These are phyloP conservation scores for Pestalotiopsis fici DNA, from an alignment of 2,329 filamentous ascomycete species.

Conservation along the genomic window DNA sequence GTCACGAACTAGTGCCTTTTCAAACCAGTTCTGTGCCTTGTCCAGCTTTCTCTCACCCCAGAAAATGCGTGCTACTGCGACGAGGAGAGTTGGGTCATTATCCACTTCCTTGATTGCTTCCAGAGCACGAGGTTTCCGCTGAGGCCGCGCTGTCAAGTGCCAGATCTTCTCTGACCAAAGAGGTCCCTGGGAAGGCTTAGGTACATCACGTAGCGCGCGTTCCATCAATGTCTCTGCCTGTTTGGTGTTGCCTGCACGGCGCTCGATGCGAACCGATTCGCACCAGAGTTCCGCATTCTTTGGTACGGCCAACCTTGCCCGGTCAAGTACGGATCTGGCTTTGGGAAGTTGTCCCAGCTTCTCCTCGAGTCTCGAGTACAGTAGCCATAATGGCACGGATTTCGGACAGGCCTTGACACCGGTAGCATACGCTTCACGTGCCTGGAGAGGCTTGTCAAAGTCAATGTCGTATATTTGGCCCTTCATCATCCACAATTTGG, in stretches of 20 bases:
- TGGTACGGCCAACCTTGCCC: conserved; percentile 83
- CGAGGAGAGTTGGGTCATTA: conserved; percentile 85
- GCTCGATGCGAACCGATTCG: conserved; percentile 91
- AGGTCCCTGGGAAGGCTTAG: conserved; percentile 69
- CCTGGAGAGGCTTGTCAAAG: conserved; percentile 76
- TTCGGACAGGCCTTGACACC: conserved; percentile 85
- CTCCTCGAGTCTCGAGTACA: conserved; percentile 88
- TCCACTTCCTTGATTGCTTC: conserved; percentile 98
- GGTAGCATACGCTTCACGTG: conserved; percentile 84
- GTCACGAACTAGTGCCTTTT: conserved; percentile 88
- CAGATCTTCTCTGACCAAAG: conserved; percentile 96
- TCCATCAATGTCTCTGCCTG: conserved; percentile 95
- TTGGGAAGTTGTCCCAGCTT: conserved; percentile 81
- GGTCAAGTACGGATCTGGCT: conserved; percentile 89
- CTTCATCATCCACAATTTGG: conserved; percentile 98
- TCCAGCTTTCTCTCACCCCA: conserved; percentile 92
- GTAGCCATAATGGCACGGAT: conserved; percentile 85
- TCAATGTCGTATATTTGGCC: conserved; percentile 89
- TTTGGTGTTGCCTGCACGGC: conserved; percentile 77
- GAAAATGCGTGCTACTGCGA: conserved; percentile 92
- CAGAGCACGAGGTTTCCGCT: conserved; percentile 86
- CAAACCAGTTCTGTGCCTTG: conserved; percentile 96
- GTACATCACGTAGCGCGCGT: conserved; percentile 86
- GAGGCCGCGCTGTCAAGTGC: conserved; percentile 87
- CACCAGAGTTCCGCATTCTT: conserved; percentile 86